A percentile compares a stretch with the other conserved stretches of the same genome.
These are phyloP conservation scores for Saraca asoca DNA, from an alignment of 331 rosid genomes.

Conservation along the genomic window DNA sequence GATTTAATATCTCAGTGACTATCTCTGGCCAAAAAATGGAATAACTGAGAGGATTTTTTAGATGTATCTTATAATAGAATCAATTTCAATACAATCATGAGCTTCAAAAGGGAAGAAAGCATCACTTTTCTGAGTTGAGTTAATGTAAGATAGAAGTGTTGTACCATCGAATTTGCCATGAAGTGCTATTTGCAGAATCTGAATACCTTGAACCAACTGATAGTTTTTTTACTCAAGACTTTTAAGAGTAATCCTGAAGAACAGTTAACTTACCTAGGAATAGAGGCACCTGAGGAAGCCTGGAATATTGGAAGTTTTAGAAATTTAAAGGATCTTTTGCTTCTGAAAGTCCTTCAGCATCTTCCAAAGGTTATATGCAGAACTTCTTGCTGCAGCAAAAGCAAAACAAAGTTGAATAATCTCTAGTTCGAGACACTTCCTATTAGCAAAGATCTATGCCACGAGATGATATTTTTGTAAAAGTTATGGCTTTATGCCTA, in stretches of 20 bases:
- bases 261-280: not conserved
- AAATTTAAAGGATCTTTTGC: not conserved
- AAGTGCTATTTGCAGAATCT: not conserved
- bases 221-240: not conserved
- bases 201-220: not conserved
- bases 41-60: not conserved
- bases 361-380: slow-evolving; percentile 2
- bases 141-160: not conserved
- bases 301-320: not conserved
- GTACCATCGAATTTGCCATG: slow-evolving; percentile 9
- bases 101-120: not conserved
- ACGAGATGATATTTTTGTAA: not conserved
- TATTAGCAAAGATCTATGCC: not conserved
- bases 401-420: not conserved
- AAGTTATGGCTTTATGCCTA: not conserved
- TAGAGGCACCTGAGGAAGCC: not conserved
- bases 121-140: not conserved
- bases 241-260: not conserved
- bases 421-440: too few relatives aligned
- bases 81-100: not conserved
- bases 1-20: not conserved
- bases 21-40: not conserved
- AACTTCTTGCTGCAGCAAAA: not conserved
- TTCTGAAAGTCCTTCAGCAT: not conserved
- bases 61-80: not conserved